These are phyloP conservation scores for Ochetophila trinervis DNA, from an alignment of 306 rosid genomes.

Conservation along the genomic window DNA sequence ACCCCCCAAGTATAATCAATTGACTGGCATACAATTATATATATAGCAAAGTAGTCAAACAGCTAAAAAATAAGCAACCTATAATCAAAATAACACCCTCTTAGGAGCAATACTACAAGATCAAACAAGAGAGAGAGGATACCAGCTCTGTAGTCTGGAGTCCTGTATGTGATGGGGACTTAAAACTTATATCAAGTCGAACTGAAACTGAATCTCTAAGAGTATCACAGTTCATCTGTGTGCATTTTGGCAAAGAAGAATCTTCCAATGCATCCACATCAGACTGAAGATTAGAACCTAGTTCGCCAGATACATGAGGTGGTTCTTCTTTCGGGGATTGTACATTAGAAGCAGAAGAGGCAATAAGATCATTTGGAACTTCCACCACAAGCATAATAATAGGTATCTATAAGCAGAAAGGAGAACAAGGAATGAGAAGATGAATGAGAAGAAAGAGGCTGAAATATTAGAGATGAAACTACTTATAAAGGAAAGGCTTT, in stretches of 20 bases:
- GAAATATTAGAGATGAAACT: slow-evolving; percentile 14
- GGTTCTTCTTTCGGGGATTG: slow-evolving; percentile 79
- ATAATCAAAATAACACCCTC: not conserved
- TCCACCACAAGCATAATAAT: slow-evolving; percentile 96
- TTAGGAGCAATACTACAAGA: no score
- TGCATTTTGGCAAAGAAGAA: slow-evolving; percentile 43
- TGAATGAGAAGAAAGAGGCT: slow-evolving; percentile 7
- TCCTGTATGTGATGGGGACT: slow-evolving; percentile 89
- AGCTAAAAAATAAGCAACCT: not conserved
- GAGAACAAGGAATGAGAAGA: slow-evolving; percentile 25
- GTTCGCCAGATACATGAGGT: slow-evolving; percentile 40
- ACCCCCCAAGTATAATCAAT: no score
- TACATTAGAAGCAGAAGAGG: slow-evolving; percentile 50
- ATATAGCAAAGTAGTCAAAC: no score
- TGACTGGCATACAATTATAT: no score
- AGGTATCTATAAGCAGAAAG: slow-evolving; percentile 60
- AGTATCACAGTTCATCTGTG: slow-evolving; percentile 43
- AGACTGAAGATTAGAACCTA: slow-evolving; percentile 37
- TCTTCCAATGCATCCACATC: slow-evolving; percentile 56
- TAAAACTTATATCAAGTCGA: slow-evolving; percentile 90
- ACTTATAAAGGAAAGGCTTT: slow-evolving; percentile 29
- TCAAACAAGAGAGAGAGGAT: slow-evolving; percentile 11
- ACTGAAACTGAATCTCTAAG: slow-evolving; percentile 61
- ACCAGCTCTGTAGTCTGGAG: slow-evolving; percentile 94
- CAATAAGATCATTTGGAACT: slow-evolving; percentile 73